These are phyloP conservation scores for Periconia macrospinosa DNA, from an alignment of 2,329 filamentous ascomycete species.

Conservation along the genomic window DNA sequence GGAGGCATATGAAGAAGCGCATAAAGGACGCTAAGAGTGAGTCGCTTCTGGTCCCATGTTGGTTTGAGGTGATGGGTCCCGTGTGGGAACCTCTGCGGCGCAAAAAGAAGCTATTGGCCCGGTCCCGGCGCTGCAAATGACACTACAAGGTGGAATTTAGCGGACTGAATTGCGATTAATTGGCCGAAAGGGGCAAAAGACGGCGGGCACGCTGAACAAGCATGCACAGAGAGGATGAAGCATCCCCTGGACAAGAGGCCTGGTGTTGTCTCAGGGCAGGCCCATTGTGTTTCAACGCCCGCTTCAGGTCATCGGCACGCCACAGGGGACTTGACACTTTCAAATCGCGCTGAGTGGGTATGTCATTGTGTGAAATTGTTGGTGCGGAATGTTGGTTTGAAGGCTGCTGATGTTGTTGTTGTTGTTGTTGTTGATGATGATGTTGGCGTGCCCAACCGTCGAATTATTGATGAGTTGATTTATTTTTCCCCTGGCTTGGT, in stretches of 20 bases:
- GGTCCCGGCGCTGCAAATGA: slow-evolving; percentile 6
- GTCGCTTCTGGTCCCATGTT: slow-evolving; percentile 38
- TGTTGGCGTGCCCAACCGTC: neutral
- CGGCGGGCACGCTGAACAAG: slow-evolving; percentile 4
- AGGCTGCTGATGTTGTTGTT: neutral
- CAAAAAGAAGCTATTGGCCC: slow-evolving; percentile 31
- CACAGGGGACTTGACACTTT: slow-evolving; percentile 25
- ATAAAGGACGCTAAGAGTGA: slow-evolving; percentile 41
- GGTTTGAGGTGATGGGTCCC: slow-evolving; percentile 36
- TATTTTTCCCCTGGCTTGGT: no score
- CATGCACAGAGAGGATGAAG: slow-evolving; percentile 22
- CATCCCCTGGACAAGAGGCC: slow-evolving; percentile 29
- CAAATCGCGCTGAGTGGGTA: neutral
- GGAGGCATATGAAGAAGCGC: slow-evolving; percentile 40
- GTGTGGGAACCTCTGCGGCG: slow-evolving; percentile 19
- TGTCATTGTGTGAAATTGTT: neutral
- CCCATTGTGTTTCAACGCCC: slow-evolving; percentile 37
- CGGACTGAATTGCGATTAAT: slow-evolving; percentile 19
- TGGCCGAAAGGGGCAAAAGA: slow-evolving; percentile 16
- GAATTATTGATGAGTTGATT: no score
- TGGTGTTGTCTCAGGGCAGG: slow-evolving; percentile 39
- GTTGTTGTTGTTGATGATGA: slow-evolving; percentile 13
- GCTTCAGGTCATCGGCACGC: slow-evolving; percentile 29
- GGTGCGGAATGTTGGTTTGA: slow-evolving; percentile 1
- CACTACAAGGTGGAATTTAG: slow-evolving; percentile 18